phyloP scores from a whole-genome alignment of 2,329 filamentous ascomycete genomes.

The Penicillium sp. region DNA sequence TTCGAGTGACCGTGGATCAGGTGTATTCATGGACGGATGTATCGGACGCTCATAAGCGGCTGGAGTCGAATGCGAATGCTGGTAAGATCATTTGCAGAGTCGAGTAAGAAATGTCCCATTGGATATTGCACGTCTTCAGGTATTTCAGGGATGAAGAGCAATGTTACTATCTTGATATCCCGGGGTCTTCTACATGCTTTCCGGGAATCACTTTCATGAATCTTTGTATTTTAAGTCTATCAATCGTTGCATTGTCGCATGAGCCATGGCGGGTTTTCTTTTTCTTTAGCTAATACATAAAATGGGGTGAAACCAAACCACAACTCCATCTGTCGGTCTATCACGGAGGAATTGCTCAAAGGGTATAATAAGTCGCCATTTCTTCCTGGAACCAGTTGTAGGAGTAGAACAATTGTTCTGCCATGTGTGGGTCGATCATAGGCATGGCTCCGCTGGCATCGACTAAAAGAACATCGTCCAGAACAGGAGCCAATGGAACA shows the following conservation, averaged over 20 bases:
- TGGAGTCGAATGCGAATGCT: not conserved
- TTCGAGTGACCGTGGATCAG: not conserved
- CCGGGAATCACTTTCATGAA: no score
- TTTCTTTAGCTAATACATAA: not conserved
- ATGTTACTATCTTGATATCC: no score
- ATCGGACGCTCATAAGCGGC: not conserved
- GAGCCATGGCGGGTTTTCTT: not conserved
- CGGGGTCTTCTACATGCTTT: no score
- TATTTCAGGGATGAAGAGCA: no score
- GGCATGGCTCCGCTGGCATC: constrained; percentile 32
- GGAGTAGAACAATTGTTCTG: constrained; percentile 39
- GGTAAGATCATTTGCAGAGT: constrained; percentile 1
- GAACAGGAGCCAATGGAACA: constrained; percentile 34
- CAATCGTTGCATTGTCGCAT: no score
- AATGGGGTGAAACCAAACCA: not conserved
- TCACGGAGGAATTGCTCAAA: constrained; percentile 23
- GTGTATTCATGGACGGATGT: not conserved
- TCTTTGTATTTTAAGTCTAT: no score
- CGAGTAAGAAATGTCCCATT: not conserved
- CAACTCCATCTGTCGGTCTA: constrained; percentile 6
- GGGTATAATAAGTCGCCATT: constrained; percentile 41
- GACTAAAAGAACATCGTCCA: constrained; percentile 38
- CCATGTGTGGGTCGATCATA: constrained; percentile 37
- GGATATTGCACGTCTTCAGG: no score
- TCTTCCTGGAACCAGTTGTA: constrained; percentile 44